Evolutionary conservation across 2,329 filamentous ascomycete species (phyloP), one percentile per base, ranked within the genome.

Genomic region (Cadophora malorum): DNA sequence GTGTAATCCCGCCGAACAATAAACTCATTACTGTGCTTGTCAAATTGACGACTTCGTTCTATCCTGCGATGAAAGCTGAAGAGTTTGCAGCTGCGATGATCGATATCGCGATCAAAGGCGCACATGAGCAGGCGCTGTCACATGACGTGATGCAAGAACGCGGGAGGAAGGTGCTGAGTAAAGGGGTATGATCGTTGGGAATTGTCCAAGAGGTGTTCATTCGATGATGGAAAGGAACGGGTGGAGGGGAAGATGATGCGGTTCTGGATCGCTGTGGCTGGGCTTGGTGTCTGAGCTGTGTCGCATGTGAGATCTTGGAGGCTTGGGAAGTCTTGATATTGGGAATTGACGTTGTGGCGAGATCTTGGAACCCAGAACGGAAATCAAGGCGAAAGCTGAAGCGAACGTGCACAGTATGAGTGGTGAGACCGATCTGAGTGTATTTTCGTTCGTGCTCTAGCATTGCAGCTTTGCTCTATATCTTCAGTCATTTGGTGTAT

Each of bases 11-110:
- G 12, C 63, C 52, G 38, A 64, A 66, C 21, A 67, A 52, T 38
- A 55, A 21, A 53, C 23, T 52, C 28, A 9, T 65, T 25, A 63
- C 38, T 6, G 28, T 66, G 45, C 41, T 47, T 3, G 38, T 62
- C 28, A 52, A 35, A 45, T 33, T 65, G 45, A 62, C 58, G 19
- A 58, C 31, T 47, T 38, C 58, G 12, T 50, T 65, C 19, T 68
- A 63, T 55, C 52, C 45, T 7, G 61, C 59, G 19, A 63, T 68
- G 16, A 63, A 62, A 50, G 58, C 47, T 5, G 61, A 66, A 23
- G 66, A 68, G 53, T 58, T 68, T 19, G 66, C 68, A 9, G 66
- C 66, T 16, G 21, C 53, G 8, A 66, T 70, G 66, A 64, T 69
- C 10, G 67, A 64, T 23, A 45, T 56, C 35, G 67, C 53, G 7